These are phyloP conservation scores for Hemisphaericaspora lyxosophila DNA, from an alignment of 1,139 yeast species.

Conservation along the genomic window DNA sequence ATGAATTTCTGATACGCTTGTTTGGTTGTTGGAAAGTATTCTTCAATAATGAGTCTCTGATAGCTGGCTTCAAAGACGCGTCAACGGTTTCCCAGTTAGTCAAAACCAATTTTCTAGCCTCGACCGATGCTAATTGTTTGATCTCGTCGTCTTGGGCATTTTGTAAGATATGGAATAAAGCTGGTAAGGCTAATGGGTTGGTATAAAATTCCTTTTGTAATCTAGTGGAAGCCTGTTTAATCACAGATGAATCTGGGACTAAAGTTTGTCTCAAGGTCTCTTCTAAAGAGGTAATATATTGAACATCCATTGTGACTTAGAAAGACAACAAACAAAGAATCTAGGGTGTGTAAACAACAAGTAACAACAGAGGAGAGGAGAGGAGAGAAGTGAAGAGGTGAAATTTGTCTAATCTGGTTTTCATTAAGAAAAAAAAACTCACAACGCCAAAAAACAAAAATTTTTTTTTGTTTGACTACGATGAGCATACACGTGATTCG, in stretches of 20 bases:
- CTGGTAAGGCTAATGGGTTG: constrained; percentile 72
- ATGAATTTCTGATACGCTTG: constrained; percentile 80
- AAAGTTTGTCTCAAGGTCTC: constrained; percentile 74
- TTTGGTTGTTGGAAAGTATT: constrained; percentile 58
- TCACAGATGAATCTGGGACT: constrained; percentile 72
- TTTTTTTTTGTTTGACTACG: background rate
- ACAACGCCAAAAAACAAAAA: background rate
- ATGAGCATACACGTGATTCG: background rate
- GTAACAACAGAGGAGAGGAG: no score
- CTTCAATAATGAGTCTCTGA: constrained; percentile 67
- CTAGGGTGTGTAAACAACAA: background rate
- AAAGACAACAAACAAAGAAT: constrained; percentile 2
- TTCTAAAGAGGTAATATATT: constrained; percentile 69
- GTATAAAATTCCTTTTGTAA: constrained; percentile 75
- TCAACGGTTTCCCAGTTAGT: constrained; percentile 69
- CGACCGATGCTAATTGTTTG: constrained; percentile 90
- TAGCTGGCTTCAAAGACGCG: constrained; percentile 52
- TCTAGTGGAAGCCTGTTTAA: constrained; percentile 78
- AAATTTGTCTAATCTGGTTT: background rate
- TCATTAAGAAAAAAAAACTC: background rate
- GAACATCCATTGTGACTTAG: constrained; percentile 56
- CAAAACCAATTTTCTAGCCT: constrained; percentile 79
- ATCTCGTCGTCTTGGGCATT: constrained; percentile 59
- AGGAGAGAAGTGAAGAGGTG: no score
- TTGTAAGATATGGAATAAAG: constrained; percentile 79